phyloP scores from a whole-genome alignment of 2,329 filamentous ascomycete genomes.

The Phoma sp. region DNA sequence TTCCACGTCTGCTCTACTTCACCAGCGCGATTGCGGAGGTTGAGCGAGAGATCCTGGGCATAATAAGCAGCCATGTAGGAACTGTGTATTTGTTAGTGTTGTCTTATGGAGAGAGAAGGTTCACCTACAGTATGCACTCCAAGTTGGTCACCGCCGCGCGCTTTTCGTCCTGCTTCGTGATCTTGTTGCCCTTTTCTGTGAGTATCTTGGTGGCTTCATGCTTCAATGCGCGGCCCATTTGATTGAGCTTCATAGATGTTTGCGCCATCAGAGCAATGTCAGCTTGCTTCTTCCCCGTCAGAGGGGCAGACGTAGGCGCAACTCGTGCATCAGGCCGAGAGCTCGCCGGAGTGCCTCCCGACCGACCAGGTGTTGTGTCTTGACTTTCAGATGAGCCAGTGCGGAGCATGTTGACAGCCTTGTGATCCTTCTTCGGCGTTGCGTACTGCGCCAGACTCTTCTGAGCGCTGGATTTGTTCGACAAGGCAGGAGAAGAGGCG shows the following conservation, averaged over 20 bases:
- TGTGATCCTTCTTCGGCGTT: constrained; percentile 47
- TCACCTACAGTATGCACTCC: constrained; percentile 53
- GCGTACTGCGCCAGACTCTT: constrained; percentile 35
- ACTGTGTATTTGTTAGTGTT: constrained; percentile 32
- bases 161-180: constrained; percentile 44
- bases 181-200: constrained; percentile 28
- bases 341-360: constrained; percentile 37
- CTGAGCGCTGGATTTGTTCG: constrained; percentile 39
- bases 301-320: constrained; percentile 39
- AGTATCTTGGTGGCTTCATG: constrained; percentile 51
- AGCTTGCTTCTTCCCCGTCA: constrained; percentile 39
- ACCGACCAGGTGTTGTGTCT: constrained; percentile 45
- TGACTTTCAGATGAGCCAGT: constrained; percentile 43
- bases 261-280: constrained; percentile 47
- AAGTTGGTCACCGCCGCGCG: constrained; percentile 51
- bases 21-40: constrained; percentile 37
- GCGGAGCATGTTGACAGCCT: constrained; percentile 45
- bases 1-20: constrained; percentile 48
- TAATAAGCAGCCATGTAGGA: constrained; percentile 49
- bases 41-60: constrained; percentile 39
- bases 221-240: constrained; percentile 54
- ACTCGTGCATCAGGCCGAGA: constrained; percentile 32
- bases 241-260: constrained; percentile 50
- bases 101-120: background rate
- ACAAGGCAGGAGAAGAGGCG: constrained; percentile 36